Base-by-base conservation (phyloP, 2,329 filamentous ascomycete species). In the Clonostachys chloroleuca region DNA sequence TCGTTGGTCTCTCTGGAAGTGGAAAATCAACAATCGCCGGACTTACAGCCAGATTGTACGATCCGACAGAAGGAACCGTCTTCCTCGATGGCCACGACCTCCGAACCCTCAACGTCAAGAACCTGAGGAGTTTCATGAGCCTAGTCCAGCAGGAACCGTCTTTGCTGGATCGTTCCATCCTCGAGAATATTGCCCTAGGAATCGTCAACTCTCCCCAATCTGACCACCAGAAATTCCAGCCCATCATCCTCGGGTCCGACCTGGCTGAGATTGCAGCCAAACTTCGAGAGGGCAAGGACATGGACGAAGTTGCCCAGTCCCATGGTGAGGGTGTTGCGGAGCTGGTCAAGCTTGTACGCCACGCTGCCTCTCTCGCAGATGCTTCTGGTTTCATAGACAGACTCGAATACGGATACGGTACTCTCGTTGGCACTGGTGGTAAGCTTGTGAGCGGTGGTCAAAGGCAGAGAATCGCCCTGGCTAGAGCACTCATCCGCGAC, bases 381-480 rank as follows among this genome's bases (percentile, higher is more conserved):
- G 83, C 79, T 1, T 67, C 71, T 44, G 57, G 56, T 12, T 86
- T 83, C 56, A 81, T 81, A 53, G 64, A 69, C 40, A 65, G 61
- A 2, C 71, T 81, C 3, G 74, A 83, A 43, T 63, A 75, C 39
- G 80, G 81, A 0, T 75, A 78, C 14, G 72, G 68, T 35, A 78
- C 77, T 1, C 58, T 70, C 5, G 75, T 82, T 3, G 81, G 81
- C 4, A 68, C 71, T 7, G 70, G 68, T 12, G 80, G 80, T 24
- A 73, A 71, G 35, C 68, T 80, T 6, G 66, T 84, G 34, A 80
- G 75, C 43, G 80, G 81, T 46, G 81, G 81, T 1, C 81, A 85
- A 56, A 73, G 78, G 45, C 81, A 85, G 55, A 69, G 81, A 6
- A 68, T 85, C 46, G 78, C 79, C 8, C 67, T 84, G 6, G 80